These are phyloP conservation scores for Endothia cerciana DNA, from an alignment of 2,329 filamentous ascomycete species.

Conservation along the genomic window DNA sequence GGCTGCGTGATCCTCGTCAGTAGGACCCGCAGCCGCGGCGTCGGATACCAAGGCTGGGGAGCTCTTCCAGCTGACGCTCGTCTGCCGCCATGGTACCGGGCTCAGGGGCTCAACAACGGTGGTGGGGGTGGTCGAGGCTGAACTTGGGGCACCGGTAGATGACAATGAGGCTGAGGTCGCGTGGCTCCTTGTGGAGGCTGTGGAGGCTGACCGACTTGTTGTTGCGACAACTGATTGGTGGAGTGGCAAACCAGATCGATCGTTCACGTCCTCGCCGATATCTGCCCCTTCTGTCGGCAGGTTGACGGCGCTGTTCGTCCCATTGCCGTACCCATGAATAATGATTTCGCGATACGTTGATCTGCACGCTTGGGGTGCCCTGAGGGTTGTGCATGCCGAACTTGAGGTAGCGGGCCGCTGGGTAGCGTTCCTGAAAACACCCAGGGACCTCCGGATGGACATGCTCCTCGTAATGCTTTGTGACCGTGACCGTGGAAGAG, in stretches of 20 bases:
- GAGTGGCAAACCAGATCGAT: neutral
- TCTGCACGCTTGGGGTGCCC: slow-evolving; percentile 27
- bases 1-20: neutral
- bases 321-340: slow-evolving; percentile 58
- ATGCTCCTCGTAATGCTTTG: slow-evolving; percentile 37
- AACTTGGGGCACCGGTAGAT: slow-evolving; percentile 8
- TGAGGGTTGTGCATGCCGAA: neutral
- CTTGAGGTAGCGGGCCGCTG: slow-evolving; percentile 2
- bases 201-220: slow-evolving; percentile 25
- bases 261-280: neutral
- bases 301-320: slow-evolving; percentile 46
- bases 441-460: slow-evolving; percentile 40
- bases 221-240: slow-evolving; percentile 7
- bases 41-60: neutral
- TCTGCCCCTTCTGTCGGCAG: neutral
- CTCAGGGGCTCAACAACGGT: slow-evolving; percentile 19
- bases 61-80: slow-evolving; percentile 18
- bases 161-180: slow-evolving; percentile 12
- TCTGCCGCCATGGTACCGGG: slow-evolving; percentile 13
- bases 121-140: slow-evolving; percentile 22
- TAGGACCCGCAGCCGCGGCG: neutral
- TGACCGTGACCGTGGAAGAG: slow-evolving; percentile 10
- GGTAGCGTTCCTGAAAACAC: slow-evolving; percentile 35
- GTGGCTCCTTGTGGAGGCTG: slow-evolving; percentile 23
- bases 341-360: slow-evolving; percentile 54